These are phyloP conservation scores for Chlorophyllum brunneum DNA, from an alignment of 768 basidiomycete species.

Conservation along the genomic window DNA sequence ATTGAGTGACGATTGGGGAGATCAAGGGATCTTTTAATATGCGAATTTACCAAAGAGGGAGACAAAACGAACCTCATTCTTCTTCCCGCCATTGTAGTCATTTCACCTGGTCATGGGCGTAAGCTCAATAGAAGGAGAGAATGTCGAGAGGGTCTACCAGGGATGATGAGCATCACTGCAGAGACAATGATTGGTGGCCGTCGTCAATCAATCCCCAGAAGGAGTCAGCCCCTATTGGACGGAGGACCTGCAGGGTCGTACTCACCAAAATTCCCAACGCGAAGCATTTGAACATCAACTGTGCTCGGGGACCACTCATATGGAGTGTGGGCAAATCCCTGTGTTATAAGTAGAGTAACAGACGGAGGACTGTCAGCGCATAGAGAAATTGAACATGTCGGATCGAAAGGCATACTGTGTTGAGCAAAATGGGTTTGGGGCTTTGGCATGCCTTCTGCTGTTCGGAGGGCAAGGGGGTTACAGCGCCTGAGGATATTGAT, in stretches of 20 bases:
- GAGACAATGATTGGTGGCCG: background rate
- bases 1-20: background rate
- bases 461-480: conserved; percentile 62
- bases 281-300: conserved; percentile 75
- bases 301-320: conserved; percentile 75
- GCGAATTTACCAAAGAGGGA: conserved; percentile 13
- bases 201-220: background rate
- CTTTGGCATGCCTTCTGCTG: conserved; percentile 66
- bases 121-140: background rate
- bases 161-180: conserved; percentile 66
- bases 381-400: conserved; percentile 9
- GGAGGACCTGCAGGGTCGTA: too few species aligned
- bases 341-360: conserved; percentile 13
- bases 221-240: too few species aligned
- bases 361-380: conserved; percentile 2
- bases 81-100: conserved; percentile 81
- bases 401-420: conserved; percentile 47
- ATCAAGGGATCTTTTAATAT: background rate
- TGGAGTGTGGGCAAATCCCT: conserved; percentile 61
- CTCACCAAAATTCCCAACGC: conserved; percentile 64
- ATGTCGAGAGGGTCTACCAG: conserved; percentile 36
- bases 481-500: conserved; percentile 33
- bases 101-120: conserved; percentile 41
- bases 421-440: conserved; percentile 77
- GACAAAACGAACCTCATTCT: conserved; percentile 53